These are phyloP conservation scores for Hemileccinum impolitum DNA, from an alignment of 768 basidiomycete genomes.

Conservation along the genomic window DNA sequence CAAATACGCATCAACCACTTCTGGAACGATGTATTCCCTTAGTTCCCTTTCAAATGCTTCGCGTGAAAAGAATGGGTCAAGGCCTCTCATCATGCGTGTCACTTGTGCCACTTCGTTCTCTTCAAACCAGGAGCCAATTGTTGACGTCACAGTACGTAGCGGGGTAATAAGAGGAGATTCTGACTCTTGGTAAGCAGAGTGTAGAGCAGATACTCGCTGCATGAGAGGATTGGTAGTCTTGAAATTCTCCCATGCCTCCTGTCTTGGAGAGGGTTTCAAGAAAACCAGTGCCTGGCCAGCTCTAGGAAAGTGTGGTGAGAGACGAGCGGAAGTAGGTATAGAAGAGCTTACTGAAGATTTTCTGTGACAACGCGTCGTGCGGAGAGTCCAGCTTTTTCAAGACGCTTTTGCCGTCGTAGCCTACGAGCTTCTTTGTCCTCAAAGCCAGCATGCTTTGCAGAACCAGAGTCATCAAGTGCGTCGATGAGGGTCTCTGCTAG, in stretches of 20 bases:
- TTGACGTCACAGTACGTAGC: constrained; percentile 78
- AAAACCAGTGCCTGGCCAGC: constrained; percentile 85
- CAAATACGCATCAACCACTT: constrained; percentile 94
- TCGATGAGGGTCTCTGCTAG: constrained; percentile 87
- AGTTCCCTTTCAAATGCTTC: constrained; percentile 88
- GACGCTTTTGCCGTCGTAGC: constrained; percentile 70
- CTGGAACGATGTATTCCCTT: constrained; percentile 95
- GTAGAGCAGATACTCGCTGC: constrained; percentile 52
- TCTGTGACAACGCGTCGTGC: constrained; percentile 51
- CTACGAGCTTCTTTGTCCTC: constrained; percentile 92
- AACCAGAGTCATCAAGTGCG: constrained; percentile 90
- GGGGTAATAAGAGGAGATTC: constrained; percentile 86
- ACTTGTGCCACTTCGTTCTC: constrained; percentile 99
- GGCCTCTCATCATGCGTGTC: constrained; percentile 75
- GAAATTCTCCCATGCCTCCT: constrained; percentile 76
- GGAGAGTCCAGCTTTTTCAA: constrained; percentile 79
- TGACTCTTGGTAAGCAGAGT: constrained; percentile 82
- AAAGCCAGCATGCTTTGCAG: constrained; percentile 92
- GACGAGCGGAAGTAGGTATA: not conserved
- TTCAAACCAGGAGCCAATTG: constrained; percentile 88
- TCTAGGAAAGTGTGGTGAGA: constrained; percentile 38
- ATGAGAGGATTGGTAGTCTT: constrained; percentile 81
- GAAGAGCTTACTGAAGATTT: constrained; percentile 70
- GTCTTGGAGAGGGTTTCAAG: constrained; percentile 75
- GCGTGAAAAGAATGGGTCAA: constrained; percentile 85